A percentile compares a stretch with the other conserved stretches of the same genome.
These are phyloP conservation scores for Amaranthus palmeri DNA, from an alignment of 148 eudicot genomes.

Conservation along the genomic window DNA sequence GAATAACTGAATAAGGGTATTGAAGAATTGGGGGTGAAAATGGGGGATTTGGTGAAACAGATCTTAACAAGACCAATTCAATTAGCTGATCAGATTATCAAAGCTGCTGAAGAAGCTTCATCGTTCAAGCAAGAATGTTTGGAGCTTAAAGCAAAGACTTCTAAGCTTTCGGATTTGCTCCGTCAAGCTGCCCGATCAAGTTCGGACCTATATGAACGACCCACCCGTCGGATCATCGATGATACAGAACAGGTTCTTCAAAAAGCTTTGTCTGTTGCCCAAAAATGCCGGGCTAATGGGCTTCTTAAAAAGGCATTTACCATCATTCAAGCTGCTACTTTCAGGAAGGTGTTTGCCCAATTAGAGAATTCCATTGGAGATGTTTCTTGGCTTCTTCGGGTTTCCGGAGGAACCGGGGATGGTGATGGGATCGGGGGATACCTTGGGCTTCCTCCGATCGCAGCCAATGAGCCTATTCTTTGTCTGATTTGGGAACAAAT, in stretches of 20 bases:
- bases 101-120: slow-evolving; percentile 72
- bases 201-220: slow-evolving; percentile 84
- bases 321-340: slow-evolving; percentile 73
- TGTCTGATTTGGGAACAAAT: slow-evolving; percentile 92
- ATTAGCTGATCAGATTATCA: slow-evolving; percentile 70
- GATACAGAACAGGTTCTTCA: slow-evolving; percentile 77
- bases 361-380: slow-evolving; percentile 81
- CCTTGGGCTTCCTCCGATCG: slow-evolving; percentile 84
- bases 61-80: slow-evolving; percentile 73
- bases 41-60: slow-evolving; percentile 62
- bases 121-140: slow-evolving; percentile 64
- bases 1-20: too few species aligned
- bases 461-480: slow-evolving; percentile 87
- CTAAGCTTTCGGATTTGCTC: slow-evolving; percentile 75
- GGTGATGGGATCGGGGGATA: slow-evolving; percentile 40
- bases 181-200: slow-evolving; percentile 86
- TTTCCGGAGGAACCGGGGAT: slow-evolving; percentile 52
- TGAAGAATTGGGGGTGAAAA: too few species aligned
- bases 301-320: slow-evolving; percentile 75
- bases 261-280: slow-evolving; percentile 50
- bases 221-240: slow-evolving; percentile 76
- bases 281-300: slow-evolving; percentile 74
- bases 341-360: slow-evolving; percentile 51
- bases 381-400: slow-evolving; percentile 80
- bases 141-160: slow-evolving; percentile 67